Conservation (phyloP, 352 stramenopile species). For the Phytopythium cucurbitacearum region DNA sequence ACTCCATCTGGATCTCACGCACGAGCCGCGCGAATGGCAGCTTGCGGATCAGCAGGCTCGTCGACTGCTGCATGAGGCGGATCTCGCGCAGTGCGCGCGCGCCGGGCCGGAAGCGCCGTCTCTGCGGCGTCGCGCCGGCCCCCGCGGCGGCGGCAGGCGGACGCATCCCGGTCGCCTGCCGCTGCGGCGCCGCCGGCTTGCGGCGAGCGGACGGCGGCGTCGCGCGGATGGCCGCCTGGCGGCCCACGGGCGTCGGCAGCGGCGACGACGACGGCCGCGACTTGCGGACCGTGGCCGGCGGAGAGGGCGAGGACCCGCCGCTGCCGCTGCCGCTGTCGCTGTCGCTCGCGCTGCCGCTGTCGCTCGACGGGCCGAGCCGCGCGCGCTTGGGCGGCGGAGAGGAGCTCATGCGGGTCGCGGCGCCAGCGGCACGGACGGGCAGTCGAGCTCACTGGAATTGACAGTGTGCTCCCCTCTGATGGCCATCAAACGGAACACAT, state of each 20-base stretch:
- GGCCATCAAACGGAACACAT: too few species aligned
- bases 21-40: constrained; percentile 96
- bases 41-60: constrained; percentile 94
- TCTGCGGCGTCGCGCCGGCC: constrained; percentile 19
- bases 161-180: constrained; percentile 3
- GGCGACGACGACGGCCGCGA: neutral
- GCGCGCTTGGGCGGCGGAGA: constrained; percentile 6
- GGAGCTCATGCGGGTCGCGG: constrained; percentile 4
- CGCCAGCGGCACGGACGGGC: too few species aligned
- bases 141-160: neutral
- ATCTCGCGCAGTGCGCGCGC: constrained; percentile 94
- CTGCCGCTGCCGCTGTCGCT: constrained; percentile 26
- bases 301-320: constrained; percentile 22
- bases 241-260: constrained; percentile 20
- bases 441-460: constrained; percentile 7
- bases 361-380: constrained; percentile 13
- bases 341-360: constrained; percentile 26
- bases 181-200: constrained; percentile 20
- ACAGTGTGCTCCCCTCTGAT: too few species aligned
- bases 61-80: constrained; percentile 92
- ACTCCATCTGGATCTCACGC: constrained; percentile 90
- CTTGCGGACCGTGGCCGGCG: constrained; percentile 15
- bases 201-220: constrained; percentile 28
- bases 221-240: constrained; percentile 34
- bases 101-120: constrained; percentile 57